These are phyloP conservation scores for Imleria badia DNA, from an alignment of 768 basidiomycete species.

Conservation along the genomic window DNA sequence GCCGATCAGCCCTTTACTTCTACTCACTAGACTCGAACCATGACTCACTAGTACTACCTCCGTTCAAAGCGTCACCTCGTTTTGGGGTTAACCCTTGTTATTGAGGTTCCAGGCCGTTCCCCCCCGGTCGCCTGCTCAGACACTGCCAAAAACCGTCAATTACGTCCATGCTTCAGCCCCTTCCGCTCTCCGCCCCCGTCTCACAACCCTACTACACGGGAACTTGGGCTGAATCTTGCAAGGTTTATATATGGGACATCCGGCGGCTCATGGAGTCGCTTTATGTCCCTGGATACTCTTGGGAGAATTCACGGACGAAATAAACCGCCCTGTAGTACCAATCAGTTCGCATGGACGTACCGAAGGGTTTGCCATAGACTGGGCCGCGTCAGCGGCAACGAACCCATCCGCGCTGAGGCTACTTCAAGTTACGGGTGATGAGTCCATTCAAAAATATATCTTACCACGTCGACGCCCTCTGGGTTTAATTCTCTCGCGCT, in stretches of 20 bases:
- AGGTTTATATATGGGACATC: conserved; percentile 95
- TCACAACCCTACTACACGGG: conserved; percentile 90
- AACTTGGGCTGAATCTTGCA: conserved; percentile 94
- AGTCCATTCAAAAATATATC: conserved; percentile 86
- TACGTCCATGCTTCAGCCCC: conserved; percentile 91
- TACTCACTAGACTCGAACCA: no score
- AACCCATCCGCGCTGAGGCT: conserved; percentile 69
- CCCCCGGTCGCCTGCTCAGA: no score
- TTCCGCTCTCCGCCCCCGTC: conserved; percentile 61
- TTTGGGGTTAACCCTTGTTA: no score
- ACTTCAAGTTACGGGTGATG: conserved; percentile 91
- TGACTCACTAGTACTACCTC: no score
- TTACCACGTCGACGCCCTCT: conserved; percentile 81
- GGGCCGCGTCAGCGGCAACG: conserved; percentile 70
- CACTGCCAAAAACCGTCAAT: no score
- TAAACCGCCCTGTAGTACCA: conserved; percentile 77
- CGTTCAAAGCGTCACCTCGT: no score
- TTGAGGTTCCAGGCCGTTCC: no score
- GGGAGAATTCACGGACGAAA: conserved; percentile 61
- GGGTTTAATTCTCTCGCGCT: conserved; percentile 81
- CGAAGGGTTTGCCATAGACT: conserved; percentile 98
- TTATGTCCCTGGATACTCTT: conserved; percentile 76
- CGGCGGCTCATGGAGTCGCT: conserved; percentile 90
- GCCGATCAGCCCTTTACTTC: no score
- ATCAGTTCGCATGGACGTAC: conserved; percentile 79